Conservation (phyloP, 2,329 filamentous ascomycete genomes). For the Neurospora sp. region DNA sequence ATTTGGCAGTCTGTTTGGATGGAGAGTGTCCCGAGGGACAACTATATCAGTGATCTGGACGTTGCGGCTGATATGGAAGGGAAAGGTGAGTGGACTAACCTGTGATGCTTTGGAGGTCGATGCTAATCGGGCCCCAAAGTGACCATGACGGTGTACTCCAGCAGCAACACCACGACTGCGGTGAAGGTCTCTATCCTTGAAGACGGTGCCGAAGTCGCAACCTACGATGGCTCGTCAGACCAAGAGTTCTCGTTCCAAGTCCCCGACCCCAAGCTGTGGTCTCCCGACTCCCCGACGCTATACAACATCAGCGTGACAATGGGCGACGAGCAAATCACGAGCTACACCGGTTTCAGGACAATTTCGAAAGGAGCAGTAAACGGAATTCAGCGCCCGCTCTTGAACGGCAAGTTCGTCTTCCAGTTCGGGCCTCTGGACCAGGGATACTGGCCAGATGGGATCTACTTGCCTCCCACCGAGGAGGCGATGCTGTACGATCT, state of each 20-base stretch:
- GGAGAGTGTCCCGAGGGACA: conserved; percentile 43
- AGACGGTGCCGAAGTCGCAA: conserved; percentile 31
- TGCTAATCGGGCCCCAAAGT: conserved; percentile 28
- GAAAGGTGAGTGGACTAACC: conserved; percentile 26
- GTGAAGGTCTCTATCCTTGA: conserved; percentile 27
- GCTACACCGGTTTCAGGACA: conserved; percentile 61
- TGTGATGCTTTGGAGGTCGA: background rate
- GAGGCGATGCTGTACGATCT: conserved; percentile 62
- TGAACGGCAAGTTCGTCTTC: conserved; percentile 62
- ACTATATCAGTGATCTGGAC: conserved; percentile 49
- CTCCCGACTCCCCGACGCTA: conserved; percentile 49
- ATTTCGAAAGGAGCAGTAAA: conserved; percentile 45
- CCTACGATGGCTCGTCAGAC: conserved; percentile 35
- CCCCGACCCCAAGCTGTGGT: conserved; percentile 49
- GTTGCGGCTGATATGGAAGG: conserved; percentile 47
- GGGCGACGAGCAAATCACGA: conserved; percentile 42
- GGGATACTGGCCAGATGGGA: conserved; percentile 61
- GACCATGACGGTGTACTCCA: conserved; percentile 42
- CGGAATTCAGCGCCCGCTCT: conserved; percentile 48
- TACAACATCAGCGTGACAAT: conserved; percentile 52
- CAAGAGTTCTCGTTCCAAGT: conserved; percentile 45
- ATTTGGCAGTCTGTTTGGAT: conserved; percentile 71
- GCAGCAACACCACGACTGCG: conserved; percentile 22
- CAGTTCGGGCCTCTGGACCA: conserved; percentile 61
- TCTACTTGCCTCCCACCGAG: conserved; percentile 53